phyloP scores from a whole-genome alignment of 1,284 basidiomycete genomes.

The Puccinia triticina region DNA sequence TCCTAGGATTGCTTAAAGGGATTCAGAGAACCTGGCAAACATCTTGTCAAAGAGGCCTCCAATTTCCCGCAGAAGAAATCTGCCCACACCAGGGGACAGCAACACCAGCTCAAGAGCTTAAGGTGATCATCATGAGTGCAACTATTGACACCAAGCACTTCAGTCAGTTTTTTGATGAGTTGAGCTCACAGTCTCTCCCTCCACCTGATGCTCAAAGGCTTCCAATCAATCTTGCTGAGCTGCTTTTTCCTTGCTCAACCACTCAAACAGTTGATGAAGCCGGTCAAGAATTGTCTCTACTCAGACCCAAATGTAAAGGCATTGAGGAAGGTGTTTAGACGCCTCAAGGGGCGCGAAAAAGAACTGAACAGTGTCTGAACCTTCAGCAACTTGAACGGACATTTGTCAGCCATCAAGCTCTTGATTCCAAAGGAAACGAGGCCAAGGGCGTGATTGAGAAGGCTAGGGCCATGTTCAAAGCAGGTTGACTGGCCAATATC shows the following conservation, averaged over 20 bases:
- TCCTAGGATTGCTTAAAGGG: slow-evolving; percentile 83
- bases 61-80: slow-evolving; percentile 61
- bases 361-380: slow-evolving; percentile 74
- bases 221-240: slow-evolving; percentile 75
- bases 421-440: slow-evolving; percentile 64
- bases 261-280: slow-evolving; percentile 64
- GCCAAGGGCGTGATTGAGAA: slow-evolving; percentile 68
- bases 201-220: slow-evolving; percentile 62
- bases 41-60: slow-evolving; percentile 62
- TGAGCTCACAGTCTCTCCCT: slow-evolving; percentile 8
- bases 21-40: slow-evolving; percentile 63
- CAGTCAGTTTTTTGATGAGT: slow-evolving; percentile 82
- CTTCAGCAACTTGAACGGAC: slow-evolving; percentile 70
- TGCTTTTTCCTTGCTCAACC: slow-evolving; percentile 72
- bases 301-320: slow-evolving; percentile 87
- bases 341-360: slow-evolving; percentile 77
- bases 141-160: slow-evolving; percentile 96
- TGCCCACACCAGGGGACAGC: background rate
- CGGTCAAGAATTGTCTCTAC: slow-evolving; percentile 85
- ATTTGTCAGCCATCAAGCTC: slow-evolving; percentile 70
- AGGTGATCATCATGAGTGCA: slow-evolving; percentile 95
- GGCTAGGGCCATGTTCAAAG: slow-evolving; percentile 70
- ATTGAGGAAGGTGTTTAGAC: slow-evolving; percentile 78
- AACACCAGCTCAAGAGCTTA: slow-evolving; percentile 65
- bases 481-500: slow-evolving; percentile 64